Percentiles rank a stretch among this genome's conserved stretches.
Evolutionary conservation across 306 rosid genomes (phyloP).

Genomic region (Casuarina equisetifolia): DNA sequence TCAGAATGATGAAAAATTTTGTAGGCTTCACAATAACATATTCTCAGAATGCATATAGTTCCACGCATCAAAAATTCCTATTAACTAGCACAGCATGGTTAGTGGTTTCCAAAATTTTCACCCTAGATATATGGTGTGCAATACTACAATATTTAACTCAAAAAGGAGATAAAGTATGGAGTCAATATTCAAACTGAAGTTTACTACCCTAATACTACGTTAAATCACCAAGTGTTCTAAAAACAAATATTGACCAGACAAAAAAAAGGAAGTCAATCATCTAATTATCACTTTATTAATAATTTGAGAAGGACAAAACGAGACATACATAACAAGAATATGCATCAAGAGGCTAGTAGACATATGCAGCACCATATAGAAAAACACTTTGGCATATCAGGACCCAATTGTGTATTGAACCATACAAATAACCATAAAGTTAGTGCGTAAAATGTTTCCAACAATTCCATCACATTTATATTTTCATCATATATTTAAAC

Average conservation of each 20-base stretch:
- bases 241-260: too few relatives aligned
- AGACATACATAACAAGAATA: background rate
- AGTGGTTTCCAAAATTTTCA: background rate
- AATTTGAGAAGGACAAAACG: background rate
- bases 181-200: too few relatives aligned
- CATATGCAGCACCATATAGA: background rate
- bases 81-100: background rate
- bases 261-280: too few relatives aligned
- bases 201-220: too few relatives aligned
- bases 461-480: background rate
- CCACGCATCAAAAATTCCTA: background rate
- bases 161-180: too few relatives aligned
- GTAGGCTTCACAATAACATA: background rate
- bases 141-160: too few relatives aligned
- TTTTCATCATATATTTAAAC: background rate
- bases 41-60: background rate
- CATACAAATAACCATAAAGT: background rate
- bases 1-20: conserved; percentile 13
- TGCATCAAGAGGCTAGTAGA: background rate
- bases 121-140: background rate
- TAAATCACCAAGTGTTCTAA: too few relatives aligned
- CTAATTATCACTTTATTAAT: background rate
- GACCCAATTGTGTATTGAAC: background rate
- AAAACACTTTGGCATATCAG: background rate
- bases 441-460: background rate